phyloP scores from a whole-genome alignment of 2,329 filamentous ascomycete genomes.

The Calonectria pteridis region DNA sequence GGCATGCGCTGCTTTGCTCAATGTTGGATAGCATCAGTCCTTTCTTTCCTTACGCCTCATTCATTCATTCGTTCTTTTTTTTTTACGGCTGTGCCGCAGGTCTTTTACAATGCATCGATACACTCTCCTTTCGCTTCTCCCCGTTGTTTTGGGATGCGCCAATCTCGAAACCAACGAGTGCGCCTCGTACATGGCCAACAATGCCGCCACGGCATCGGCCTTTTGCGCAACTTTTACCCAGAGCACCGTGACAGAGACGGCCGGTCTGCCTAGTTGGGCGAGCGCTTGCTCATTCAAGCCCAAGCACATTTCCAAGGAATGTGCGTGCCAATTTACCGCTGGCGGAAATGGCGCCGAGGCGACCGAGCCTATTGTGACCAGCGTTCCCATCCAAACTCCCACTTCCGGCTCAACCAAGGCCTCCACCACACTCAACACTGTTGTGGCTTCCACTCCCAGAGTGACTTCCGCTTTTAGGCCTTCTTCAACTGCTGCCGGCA shows the following conservation, averaged over 20 bases:
- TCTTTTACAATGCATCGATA: slow-evolving; percentile 37
- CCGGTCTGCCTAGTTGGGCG: slow-evolving; percentile 46
- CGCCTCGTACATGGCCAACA: slow-evolving; percentile 34
- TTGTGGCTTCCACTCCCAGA: slow-evolving; percentile 20
- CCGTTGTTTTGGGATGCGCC: slow-evolving; percentile 38
- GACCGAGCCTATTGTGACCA: slow-evolving; percentile 16
- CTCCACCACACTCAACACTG: slow-evolving; percentile 34
- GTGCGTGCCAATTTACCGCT: slow-evolving; percentile 45
- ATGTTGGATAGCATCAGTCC: not conserved
- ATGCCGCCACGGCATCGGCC: slow-evolving; percentile 27
- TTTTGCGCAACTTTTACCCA: slow-evolving; percentile 36
- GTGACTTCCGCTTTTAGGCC: slow-evolving; percentile 2
- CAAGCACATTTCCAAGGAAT: slow-evolving; percentile 48
- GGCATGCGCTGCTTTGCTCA: not conserved
- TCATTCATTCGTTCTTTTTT: slow-evolving; percentile 23
- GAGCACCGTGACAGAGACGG: slow-evolving; percentile 40
- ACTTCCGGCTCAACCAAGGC: slow-evolving; percentile 15
- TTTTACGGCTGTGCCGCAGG: slow-evolving; percentile 32
- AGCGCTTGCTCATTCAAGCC: slow-evolving; percentile 45
- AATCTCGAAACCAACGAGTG: slow-evolving; percentile 38
- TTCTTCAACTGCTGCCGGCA: slow-evolving; percentile 7
- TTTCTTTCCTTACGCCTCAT: slow-evolving; percentile 18
- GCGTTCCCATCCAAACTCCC: slow-evolving; percentile 18
- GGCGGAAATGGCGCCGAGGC: slow-evolving; percentile 30
- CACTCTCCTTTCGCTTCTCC: slow-evolving; percentile 39